Base-by-base conservation (phyloP, 176 grass and related monocot species). In the Lolium perenne region DNA sequence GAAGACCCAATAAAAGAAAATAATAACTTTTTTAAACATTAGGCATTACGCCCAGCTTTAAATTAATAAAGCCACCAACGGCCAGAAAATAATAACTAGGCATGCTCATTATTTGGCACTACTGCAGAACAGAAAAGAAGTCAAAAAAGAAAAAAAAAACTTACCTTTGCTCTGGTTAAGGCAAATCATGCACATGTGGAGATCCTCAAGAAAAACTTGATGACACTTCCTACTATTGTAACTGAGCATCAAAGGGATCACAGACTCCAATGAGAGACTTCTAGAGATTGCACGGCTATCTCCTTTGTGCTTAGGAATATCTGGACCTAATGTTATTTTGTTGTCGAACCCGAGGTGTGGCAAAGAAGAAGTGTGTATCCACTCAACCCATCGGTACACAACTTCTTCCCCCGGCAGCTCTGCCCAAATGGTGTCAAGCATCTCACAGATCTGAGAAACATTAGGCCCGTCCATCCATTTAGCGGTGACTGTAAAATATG, bases 361-460 rank as follows among this genome's bases (percentile, higher is more conserved):
- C 14, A 50, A 75, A 58, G 84, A 91, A 41, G 71, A 91, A 77
- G 78, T 78, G 15, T 74, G 41, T 26, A 94, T 57, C 86, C 89
- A 91, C 25, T 94, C 89, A 59, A 91, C 84, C 86, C 92, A 94
- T 5, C 62, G 92, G 53, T 94, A 91, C 16, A 87, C 76, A 16
- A 91, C 65, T 84, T 94, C 92, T 41, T 89, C 89, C 15, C 86
- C 70, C 47, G 56, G 80, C 38, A 91, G 63, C 55, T 86, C 92
- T 68, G 54, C 75, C 86, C 87, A 94, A 12, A 94, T 91, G 38
- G 77, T 70, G 14, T 94, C 89, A 63, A 94, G 79, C 76, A 87
- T 94, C 76, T 74, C 25, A 69, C 87, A 94, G n/a, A 94, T 63
- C 43, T 23, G 65, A 10, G 86, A 87, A 84, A 89, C 90, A 79